These are phyloP conservation scores for Quercus suber DNA, from an alignment of 306 rosid genomes.

Conservation along the genomic window DNA sequence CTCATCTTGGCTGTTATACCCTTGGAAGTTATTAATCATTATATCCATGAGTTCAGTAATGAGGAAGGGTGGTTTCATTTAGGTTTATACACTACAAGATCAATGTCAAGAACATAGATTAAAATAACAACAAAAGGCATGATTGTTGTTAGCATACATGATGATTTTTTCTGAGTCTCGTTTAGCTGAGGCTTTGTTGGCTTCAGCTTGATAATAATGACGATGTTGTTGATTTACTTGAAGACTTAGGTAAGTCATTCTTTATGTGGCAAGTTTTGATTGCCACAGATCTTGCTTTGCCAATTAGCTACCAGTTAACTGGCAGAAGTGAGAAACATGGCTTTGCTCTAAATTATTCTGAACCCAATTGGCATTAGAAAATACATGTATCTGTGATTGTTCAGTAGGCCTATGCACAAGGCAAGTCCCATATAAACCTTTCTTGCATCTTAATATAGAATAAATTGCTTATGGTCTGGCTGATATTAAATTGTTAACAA, in stretches of 20 bases:
- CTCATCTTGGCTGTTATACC: not conserved
- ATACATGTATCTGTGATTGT: not conserved
- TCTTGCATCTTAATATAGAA: not conserved
- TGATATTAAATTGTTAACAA: not conserved
- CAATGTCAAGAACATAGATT: not conserved
- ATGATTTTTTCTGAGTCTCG: not conserved
- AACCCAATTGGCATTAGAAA: not conserved
- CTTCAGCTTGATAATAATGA: not conserved
- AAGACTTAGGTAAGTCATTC: not conserved
- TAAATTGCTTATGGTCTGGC: not conserved
- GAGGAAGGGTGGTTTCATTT: not conserved
- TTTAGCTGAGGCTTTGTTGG: not conserved
- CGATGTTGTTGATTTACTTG: not conserved
- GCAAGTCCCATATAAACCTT: not conserved
- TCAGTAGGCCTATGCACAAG: not conserved
- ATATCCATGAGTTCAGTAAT: not conserved
- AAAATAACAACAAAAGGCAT: not conserved
- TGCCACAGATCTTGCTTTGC: not conserved
- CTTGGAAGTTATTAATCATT: not conserved
- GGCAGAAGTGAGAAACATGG: not conserved
- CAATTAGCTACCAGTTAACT: not conserved
- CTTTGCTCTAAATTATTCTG: not conserved
- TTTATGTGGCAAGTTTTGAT: not conserved
- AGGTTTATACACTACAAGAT: not conserved
- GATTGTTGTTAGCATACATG: not conserved